A percentile compares a stretch with the other conserved stretches of the same genome.
Conservation (phyloP, 768 basidiomycete species). For the Russula dissimulans region DNA sequence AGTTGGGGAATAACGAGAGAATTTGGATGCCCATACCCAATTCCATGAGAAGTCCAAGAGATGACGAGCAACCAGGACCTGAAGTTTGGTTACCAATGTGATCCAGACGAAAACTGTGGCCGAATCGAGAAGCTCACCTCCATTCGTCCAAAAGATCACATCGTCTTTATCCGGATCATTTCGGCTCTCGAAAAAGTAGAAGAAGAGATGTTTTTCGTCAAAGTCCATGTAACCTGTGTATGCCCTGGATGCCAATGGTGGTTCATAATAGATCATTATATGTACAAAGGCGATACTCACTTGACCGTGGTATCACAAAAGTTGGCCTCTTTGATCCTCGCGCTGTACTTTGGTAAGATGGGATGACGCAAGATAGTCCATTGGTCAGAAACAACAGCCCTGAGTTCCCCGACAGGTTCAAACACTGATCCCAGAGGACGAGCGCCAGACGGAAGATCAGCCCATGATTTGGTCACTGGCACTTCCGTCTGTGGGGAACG, state of each 20-base stretch:
- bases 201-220: slow-evolving; percentile 55
- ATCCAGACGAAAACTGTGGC: not conserved
- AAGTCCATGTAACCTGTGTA: slow-evolving; percentile 66
- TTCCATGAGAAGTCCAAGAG: slow-evolving; percentile 37
- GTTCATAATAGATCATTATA: not conserved
- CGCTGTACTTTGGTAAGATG: slow-evolving; percentile 35
- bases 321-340: slow-evolving; percentile 33
- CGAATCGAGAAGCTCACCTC: slow-evolving; percentile 25
- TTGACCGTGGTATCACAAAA: slow-evolving; percentile 36
- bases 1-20: not conserved
- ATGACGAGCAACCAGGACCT: slow-evolving; percentile 21
- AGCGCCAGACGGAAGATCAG: not conserved
- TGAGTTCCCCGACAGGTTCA: slow-evolving; percentile 5
- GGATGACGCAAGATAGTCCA: slow-evolving; percentile 37
- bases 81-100: not conserved
- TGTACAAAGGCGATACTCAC: slow-evolving; percentile 15
- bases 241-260: slow-evolving; percentile 30
- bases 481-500: not conserved
- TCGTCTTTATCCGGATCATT: slow-evolving; percentile 26
- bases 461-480: not conserved
- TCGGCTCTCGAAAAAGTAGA: slow-evolving; percentile 50
- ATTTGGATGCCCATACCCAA: slow-evolving; percentile 45
- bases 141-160: slow-evolving; percentile 32
- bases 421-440: not conserved
- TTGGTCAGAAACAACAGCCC: slow-evolving; percentile 22